A percentile compares a stretch with the other conserved stretches of the same genome.
These are phyloP conservation scores for Talaromyces islandicus DNA, from an alignment of 2,329 filamentous ascomycete species.

Conservation along the genomic window DNA sequence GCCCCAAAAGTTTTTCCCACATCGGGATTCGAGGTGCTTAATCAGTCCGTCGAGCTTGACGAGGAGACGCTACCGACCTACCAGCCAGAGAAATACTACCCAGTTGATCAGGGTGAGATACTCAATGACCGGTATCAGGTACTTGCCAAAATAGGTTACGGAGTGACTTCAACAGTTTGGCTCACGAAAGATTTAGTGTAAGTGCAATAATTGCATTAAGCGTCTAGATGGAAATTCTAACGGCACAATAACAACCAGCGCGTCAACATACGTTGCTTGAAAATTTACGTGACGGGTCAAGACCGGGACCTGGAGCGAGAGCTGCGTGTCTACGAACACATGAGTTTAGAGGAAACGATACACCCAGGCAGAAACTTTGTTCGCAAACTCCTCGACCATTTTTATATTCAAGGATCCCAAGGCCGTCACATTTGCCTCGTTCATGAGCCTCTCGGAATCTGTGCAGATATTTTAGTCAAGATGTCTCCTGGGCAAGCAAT, in stretches of 20 bases:
- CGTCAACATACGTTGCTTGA: conserved; percentile 21
- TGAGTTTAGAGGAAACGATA: conserved; percentile 18
- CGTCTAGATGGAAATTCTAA: conserved; percentile 11
- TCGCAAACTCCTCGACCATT: conserved; percentile 1
- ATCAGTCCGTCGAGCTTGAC: background rate
- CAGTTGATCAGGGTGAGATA: conserved; percentile 24
- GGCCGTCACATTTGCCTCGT: conserved; percentile 29
- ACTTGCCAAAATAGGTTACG: conserved; percentile 31
- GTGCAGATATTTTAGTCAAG: conserved; percentile 32
- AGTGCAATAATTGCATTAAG: background rate
- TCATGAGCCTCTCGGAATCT: conserved; percentile 36
- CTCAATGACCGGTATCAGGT: conserved; percentile 26
- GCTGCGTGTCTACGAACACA: conserved; percentile 15
- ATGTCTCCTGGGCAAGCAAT: background rate
- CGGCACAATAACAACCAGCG: conserved; percentile 13
- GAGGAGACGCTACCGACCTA: background rate
- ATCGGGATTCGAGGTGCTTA: background rate
- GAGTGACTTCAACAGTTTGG: conserved; percentile 31
- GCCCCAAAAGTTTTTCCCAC: background rate
- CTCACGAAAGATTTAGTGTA: conserved; percentile 27
- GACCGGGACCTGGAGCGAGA: background rate
- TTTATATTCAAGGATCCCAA: background rate
- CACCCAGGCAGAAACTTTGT: conserved; percentile 28
- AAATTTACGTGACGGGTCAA: conserved; percentile 23
- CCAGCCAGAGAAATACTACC: conserved; percentile 16